Conservation (phyloP, 1,284 basidiomycete genomes). For the Pseudozyma flocculosa region DNA sequence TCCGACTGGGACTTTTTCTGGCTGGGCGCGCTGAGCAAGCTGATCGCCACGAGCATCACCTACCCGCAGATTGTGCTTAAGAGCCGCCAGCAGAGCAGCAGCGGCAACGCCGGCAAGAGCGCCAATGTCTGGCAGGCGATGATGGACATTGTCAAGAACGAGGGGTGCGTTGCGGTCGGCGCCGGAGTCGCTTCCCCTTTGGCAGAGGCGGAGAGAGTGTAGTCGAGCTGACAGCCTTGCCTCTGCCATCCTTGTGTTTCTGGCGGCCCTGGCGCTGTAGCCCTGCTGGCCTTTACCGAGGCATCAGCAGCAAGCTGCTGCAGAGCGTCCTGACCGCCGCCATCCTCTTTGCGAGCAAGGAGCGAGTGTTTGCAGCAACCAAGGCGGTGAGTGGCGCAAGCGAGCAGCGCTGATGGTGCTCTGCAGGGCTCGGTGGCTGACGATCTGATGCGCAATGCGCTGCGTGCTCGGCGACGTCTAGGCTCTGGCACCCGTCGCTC, state of each 20-base stretch:
- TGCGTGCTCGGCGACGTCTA: no score
- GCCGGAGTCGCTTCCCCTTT: no score
- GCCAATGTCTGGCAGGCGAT: slow-evolving; percentile 56
- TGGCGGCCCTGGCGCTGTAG: no score
- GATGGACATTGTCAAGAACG: slow-evolving; percentile 53
- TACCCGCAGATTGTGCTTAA: slow-evolving; percentile 58
- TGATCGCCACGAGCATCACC: slow-evolving; percentile 54
- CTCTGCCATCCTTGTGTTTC: no score
- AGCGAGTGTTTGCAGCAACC: slow-evolving; percentile 49
- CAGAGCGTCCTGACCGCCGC: slow-evolving; percentile 56
- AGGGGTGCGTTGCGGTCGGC: slow-evolving; percentile 23
- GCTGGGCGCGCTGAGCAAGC: slow-evolving; percentile 55
- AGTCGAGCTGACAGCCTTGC: no score
- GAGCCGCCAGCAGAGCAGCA: slow-evolving; percentile 53
- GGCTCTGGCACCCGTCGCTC: no score
- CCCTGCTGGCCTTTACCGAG: slow-evolving; percentile 53
- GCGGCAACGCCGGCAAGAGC: slow-evolving; percentile 32
- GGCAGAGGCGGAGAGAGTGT: no score
- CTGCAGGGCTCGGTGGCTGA: no score
- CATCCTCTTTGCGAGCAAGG: slow-evolving; percentile 56
- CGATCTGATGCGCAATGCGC: no score
- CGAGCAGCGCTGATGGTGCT: no score
- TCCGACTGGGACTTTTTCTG: slow-evolving; percentile 56
- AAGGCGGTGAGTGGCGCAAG: slow-evolving; percentile 34
- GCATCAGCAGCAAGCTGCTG: slow-evolving; percentile 53